Evolutionary conservation across 1,139 yeast genomes (phyloP).

Genomic region (Geotrichum macrosporum): DNA sequence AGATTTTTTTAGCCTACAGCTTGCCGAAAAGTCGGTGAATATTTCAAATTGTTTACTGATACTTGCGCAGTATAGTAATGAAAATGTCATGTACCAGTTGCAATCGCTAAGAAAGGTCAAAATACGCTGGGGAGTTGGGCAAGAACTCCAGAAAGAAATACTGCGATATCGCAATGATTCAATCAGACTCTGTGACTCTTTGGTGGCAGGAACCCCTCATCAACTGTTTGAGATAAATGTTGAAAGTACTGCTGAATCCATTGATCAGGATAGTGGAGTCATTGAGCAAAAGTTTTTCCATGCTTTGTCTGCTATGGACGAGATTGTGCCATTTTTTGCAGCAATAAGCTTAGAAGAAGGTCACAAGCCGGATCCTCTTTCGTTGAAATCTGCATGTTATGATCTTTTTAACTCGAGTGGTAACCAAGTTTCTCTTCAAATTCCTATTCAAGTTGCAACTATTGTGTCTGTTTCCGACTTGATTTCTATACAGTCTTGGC

Average conservation of each 20-base stretch:
- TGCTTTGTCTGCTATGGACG: conserved; percentile 5
- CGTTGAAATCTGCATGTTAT: conserved; percentile 7
- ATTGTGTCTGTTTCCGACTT: conserved; percentile 8
- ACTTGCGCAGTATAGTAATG: conserved; percentile 16
- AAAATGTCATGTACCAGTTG: conserved; percentile 15
- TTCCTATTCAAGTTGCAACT: conserved; percentile 10
- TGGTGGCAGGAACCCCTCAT: neutral
- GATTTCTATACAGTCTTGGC: conserved; percentile 15
- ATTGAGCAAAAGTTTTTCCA: conserved; percentile 5
- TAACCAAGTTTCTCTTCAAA: neutral
- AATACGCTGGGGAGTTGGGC: conserved; percentile 11
- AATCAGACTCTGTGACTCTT: neutral
- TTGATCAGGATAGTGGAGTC: neutral
- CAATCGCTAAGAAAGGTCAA: conserved; percentile 14
- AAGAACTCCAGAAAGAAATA: conserved; percentile 1
- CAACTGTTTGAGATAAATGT: neutral
- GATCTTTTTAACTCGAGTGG: conserved; percentile 6
- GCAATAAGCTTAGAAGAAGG: neutral
- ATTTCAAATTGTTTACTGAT: conserved; percentile 20
- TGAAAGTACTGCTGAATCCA: neutral
- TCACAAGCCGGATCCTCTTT: neutral
- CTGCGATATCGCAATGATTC: conserved; percentile 7
- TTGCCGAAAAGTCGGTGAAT: conserved; percentile 18
- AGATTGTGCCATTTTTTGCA: neutral
- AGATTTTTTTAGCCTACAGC: conserved; percentile 11